Evolutionary conservation across 2,329 filamentous ascomycete genomes (phyloP).

Genomic region (Fusarium sp.): DNA sequence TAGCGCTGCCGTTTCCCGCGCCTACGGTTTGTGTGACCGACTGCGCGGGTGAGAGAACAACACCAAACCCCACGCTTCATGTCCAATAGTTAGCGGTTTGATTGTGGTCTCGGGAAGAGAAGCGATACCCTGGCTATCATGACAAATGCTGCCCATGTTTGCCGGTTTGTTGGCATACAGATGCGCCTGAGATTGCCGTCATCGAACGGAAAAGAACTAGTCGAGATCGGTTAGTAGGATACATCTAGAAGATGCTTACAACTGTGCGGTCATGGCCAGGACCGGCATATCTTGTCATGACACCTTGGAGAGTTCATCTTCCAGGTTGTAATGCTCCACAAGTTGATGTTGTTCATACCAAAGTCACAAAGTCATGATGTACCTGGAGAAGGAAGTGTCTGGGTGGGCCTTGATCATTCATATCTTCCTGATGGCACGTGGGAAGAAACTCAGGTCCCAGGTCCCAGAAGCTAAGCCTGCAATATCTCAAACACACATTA

Average conservation of each 20-base stretch:
- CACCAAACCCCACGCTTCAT: constrained; percentile 21
- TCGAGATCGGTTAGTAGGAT: background rate
- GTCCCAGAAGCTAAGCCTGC: background rate
- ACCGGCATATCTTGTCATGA: background rate
- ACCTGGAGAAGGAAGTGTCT: background rate
- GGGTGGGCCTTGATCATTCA: background rate
- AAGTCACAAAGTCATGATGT: background rate
- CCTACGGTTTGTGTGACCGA: constrained; percentile 1
- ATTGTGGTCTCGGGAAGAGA: background rate
- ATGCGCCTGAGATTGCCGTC: background rate
- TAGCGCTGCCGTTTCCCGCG: constrained; percentile 29
- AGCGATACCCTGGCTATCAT: background rate
- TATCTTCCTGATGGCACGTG: background rate
- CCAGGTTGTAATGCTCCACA: background rate
- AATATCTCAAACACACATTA: background rate
- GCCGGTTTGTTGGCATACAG: background rate
- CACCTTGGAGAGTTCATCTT: background rate
- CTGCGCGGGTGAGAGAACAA: background rate
- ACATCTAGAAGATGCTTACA: background rate
- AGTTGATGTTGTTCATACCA: background rate
- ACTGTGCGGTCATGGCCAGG: background rate
- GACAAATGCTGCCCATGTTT: background rate
- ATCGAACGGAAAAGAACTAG: background rate
- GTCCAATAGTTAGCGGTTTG: background rate
- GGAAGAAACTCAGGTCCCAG: background rate